Conservation (phyloP, 2,329 filamentous ascomycete genomes). For the Claviceps spartinae region DNA sequence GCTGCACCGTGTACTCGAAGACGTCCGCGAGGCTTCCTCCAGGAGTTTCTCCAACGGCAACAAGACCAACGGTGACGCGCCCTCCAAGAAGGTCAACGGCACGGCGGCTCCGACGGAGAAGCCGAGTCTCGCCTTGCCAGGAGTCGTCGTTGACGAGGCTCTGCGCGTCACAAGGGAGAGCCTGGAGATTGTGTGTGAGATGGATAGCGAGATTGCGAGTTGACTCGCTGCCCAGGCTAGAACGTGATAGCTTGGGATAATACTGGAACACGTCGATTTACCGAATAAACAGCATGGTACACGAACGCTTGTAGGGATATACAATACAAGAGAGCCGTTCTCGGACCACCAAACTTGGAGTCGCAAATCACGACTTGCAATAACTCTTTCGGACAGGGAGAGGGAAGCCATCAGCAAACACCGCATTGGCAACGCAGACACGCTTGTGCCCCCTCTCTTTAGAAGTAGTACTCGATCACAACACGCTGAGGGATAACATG, state of each 20-base stretch:
- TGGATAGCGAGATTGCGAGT: constrained; percentile 17
- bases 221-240: constrained; percentile 5
- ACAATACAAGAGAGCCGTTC: background rate
- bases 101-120: constrained; percentile 12
- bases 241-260: background rate
- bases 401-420: too few species aligned
- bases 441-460: too few species aligned
- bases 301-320: background rate
- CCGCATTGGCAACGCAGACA: too few species aligned
- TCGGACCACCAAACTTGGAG: background rate
- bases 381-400: too few species aligned
- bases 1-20: constrained; percentile 45
- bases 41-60: constrained; percentile 17
- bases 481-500: too few species aligned
- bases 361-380: too few species aligned
- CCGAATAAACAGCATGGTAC: background rate
- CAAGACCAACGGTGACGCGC: constrained; percentile 21
- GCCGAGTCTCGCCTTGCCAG: constrained; percentile 40
- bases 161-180: constrained; percentile 45
- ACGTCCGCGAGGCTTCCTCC: constrained; percentile 38
- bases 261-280: background rate
- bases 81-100: constrained; percentile 15
- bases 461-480: too few species aligned
- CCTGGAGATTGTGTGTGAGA: constrained; percentile 35
- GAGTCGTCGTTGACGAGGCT: constrained; percentile 46